Percentiles rank a stretch among this genome's conserved stretches.
phyloP scores from a whole-genome alignment of 2,329 filamentous ascomycete genomes.

The Magnaporthiopsis rhizophila region DNA sequence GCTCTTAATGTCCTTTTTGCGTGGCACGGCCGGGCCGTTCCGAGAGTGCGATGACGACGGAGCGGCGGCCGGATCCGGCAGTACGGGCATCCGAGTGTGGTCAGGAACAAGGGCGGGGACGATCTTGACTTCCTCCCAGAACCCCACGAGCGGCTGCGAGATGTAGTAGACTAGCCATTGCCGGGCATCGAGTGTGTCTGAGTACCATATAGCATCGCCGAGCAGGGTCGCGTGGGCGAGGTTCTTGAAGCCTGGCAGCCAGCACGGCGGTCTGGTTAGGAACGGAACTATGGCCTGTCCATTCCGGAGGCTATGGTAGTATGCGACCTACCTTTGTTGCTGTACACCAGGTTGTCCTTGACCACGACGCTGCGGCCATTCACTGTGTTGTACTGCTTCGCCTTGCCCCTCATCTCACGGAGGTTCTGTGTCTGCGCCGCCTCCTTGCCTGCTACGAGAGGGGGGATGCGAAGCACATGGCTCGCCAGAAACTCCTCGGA shows the following conservation, averaged over 20 bases:
- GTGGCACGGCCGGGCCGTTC: conserved; percentile 40
- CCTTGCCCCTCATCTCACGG: conserved; percentile 83
- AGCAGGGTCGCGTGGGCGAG: conserved; percentile 84
- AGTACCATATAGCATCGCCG: conserved; percentile 78
- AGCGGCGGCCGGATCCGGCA: conserved; percentile 16
- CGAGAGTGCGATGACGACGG: conserved; percentile 10
- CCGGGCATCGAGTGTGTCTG: conserved; percentile 78
- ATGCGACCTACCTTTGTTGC: conserved; percentile 71
- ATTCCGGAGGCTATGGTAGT: neutral
- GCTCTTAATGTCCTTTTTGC: conserved; percentile 84
- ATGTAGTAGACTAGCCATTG: conserved; percentile 98
- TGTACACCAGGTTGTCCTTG: conserved; percentile 88
- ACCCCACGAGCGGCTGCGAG: conserved; percentile 76
- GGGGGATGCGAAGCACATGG: conserved; percentile 83
- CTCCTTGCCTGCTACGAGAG: conserved; percentile 26
- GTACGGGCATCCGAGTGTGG: neutral
- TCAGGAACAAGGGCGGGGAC: conserved; percentile 53
- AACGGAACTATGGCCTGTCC: neutral
- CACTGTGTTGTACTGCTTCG: conserved; percentile 85
- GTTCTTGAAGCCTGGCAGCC: conserved; percentile 69
- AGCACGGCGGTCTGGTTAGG: conserved; percentile 1
- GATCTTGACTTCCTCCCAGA: conserved; percentile 69
- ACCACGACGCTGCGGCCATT: conserved; percentile 92
- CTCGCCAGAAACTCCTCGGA: conserved; percentile 94
- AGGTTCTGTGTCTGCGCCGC: conserved; percentile 46